Conservation (phyloP, 257 asterid genomes). For the Salvia rosmarinus region DNA sequence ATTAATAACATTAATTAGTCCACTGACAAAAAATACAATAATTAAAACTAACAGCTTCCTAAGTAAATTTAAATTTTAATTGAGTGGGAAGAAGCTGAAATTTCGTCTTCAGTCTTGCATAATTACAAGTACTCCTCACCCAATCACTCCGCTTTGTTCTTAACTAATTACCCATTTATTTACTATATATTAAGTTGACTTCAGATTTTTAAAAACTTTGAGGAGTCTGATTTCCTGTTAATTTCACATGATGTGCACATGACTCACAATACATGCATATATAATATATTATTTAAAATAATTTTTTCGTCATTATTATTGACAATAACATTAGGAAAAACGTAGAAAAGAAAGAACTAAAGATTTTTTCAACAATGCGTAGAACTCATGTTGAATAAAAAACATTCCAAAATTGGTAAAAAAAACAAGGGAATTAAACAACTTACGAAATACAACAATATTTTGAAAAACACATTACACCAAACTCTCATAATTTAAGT, state of each 20-base stretch:
- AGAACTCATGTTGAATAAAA: neutral
- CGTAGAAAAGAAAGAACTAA: constrained; percentile 14
- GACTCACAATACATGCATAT: neutral
- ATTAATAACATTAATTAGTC: no score
- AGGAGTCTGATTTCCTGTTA: neutral
- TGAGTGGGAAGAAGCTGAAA: no score
- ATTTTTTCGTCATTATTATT: neutral
- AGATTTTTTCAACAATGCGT: neutral
- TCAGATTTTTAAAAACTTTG: neutral
- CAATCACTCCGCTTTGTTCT: neutral
- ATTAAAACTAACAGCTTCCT: no score
- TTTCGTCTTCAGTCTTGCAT: neutral
- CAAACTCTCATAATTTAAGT: constrained; percentile 13
- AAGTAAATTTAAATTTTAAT: no score
- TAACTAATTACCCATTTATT: neutral
- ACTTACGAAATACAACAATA: neutral
- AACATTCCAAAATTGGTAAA: constrained; percentile 1
- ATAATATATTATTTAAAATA: neutral
- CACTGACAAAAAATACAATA: no score
- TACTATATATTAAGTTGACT: constrained; percentile 24
- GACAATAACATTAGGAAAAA: neutral
- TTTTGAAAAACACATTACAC: neutral
- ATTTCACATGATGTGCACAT: constrained; percentile 21
- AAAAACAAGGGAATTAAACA: neutral
- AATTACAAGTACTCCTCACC: neutral